A percentile compares a stretch with the other conserved stretches of the same genome.
Conservation (phyloP, 2,329 filamentous ascomycete genomes). For the Trichoderma endophyticum region DNA sequence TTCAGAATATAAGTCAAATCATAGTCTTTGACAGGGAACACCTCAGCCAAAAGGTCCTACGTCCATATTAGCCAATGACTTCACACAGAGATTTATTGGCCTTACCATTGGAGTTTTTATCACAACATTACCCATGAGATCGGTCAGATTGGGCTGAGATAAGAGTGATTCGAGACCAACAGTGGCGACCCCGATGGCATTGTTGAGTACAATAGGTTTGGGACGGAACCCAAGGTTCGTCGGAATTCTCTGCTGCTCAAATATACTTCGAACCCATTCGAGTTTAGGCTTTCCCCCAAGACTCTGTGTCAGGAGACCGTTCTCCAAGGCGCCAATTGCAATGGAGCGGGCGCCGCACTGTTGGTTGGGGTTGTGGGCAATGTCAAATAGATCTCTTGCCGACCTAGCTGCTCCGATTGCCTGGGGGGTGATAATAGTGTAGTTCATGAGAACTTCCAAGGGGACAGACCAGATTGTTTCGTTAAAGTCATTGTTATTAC, state of each 20-base stretch:
- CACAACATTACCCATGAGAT: neutral
- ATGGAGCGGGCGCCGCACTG: conserved; percentile 8
- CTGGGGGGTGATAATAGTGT: neutral
- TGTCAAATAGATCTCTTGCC: neutral
- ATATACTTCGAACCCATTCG: neutral
- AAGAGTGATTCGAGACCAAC: neutral
- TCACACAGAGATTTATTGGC: neutral
- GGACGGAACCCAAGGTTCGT: neutral
- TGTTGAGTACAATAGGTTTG: neutral
- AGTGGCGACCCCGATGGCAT: neutral
- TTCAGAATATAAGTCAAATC: neutral
- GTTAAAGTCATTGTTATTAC: conserved; percentile 12
- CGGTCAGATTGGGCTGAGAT: neutral
- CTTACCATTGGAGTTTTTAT: conserved; percentile 3
- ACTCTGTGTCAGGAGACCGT: neutral
- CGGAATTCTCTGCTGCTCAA: conserved; percentile 10
- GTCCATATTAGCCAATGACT: neutral
- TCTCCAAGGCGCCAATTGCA: neutral
- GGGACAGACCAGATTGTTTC: neutral
- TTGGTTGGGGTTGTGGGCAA: conserved; percentile 4
- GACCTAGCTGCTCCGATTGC: conserved; percentile 1
- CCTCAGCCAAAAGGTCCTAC: neutral
- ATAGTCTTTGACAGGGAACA: conserved; percentile 2
- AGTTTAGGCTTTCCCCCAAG: neutral
- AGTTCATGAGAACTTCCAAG: neutral